These are phyloP conservation scores for Penicillium goetzii DNA, from an alignment of 495 filamentous ascomycete genomes.

Conservation along the genomic window DNA sequence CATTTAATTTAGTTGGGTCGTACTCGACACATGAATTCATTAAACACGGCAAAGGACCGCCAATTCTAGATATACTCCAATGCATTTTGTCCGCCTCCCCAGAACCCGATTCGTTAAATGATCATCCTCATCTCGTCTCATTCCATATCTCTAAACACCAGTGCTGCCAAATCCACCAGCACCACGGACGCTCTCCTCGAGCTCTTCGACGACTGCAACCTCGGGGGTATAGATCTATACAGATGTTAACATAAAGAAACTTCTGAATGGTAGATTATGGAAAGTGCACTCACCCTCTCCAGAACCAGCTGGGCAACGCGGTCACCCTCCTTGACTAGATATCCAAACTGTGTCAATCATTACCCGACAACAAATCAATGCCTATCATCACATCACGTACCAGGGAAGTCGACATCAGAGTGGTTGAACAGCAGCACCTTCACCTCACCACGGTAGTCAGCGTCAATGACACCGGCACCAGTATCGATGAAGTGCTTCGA, in stretches of 20 bases:
- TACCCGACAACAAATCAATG: neutral
- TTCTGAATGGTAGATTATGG: neutral
- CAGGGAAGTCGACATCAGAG: slow-evolving; percentile 74
- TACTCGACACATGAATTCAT: slow-evolving; percentile 21
- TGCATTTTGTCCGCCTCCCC: slow-evolving; percentile 12
- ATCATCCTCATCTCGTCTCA: neutral
- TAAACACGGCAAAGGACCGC: slow-evolving; percentile 13
- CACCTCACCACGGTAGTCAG: slow-evolving; percentile 92
- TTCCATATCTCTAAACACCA: slow-evolving; percentile 47
- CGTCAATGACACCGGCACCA: slow-evolving; percentile 95
- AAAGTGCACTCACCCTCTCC: slow-evolving; percentile 62
- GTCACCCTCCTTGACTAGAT: slow-evolving; percentile 75
- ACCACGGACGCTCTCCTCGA: slow-evolving; percentile 89
- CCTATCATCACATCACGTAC: slow-evolving; percentile 26
- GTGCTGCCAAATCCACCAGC: slow-evolving; percentile 95
- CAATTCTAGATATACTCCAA: slow-evolving; percentile 18
- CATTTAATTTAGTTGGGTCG: neutral
- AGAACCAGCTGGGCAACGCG: slow-evolving; percentile 91
- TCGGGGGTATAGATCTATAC: slow-evolving; percentile 83
- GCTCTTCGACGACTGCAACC: slow-evolving; percentile 79
- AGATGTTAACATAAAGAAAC: slow-evolving; percentile 4
- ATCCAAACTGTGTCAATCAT: slow-evolving; percentile 4
- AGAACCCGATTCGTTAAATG: slow-evolving; percentile 3
- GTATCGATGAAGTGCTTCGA: slow-evolving; percentile 93
- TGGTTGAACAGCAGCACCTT: slow-evolving; percentile 96